phyloP scores from a whole-genome alignment of 371 early-diverging fungal genomes.

The Mortierella sp. region DNA sequence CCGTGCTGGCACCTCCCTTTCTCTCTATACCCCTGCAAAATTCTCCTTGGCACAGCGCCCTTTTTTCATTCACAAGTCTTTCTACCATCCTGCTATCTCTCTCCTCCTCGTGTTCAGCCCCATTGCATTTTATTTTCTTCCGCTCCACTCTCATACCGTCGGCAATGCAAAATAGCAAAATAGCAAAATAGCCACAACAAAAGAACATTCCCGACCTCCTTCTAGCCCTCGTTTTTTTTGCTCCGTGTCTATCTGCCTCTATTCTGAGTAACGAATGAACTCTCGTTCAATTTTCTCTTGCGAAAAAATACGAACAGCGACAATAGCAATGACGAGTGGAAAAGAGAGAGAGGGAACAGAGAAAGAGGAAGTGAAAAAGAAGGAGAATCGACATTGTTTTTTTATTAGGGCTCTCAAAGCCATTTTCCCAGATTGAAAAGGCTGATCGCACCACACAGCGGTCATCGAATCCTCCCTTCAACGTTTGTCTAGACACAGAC shows the following conservation, averaged over 20 bases:
- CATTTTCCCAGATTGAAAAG: background rate
- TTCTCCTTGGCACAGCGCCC: background rate
- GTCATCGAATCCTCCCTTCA: background rate
- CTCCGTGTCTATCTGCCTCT: too few relatives aligned
- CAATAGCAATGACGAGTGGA: background rate
- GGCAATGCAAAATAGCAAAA: background rate
- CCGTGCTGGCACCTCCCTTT: background rate
- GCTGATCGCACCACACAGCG: constrained; percentile 3
- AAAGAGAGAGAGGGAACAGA: background rate
- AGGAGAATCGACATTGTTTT: background rate
- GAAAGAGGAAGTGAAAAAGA: too few relatives aligned
- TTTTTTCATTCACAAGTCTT: too few relatives aligned
- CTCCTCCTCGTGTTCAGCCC: background rate
- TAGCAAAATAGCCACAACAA: background rate
- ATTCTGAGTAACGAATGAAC: background rate
- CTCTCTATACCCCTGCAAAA: background rate
- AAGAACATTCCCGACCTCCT: background rate
- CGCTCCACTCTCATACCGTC: background rate
- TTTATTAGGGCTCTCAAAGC: background rate
- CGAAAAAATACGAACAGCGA: background rate
- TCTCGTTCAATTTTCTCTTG: background rate
- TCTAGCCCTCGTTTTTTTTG: too few relatives aligned
- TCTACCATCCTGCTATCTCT: too few relatives aligned
- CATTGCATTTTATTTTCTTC: background rate
- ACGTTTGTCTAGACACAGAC: too few relatives aligned